These are phyloP conservation scores for Penicillium sp. DNA, from an alignment of 2,329 filamentous ascomycete genomes.

Conservation along the genomic window DNA sequence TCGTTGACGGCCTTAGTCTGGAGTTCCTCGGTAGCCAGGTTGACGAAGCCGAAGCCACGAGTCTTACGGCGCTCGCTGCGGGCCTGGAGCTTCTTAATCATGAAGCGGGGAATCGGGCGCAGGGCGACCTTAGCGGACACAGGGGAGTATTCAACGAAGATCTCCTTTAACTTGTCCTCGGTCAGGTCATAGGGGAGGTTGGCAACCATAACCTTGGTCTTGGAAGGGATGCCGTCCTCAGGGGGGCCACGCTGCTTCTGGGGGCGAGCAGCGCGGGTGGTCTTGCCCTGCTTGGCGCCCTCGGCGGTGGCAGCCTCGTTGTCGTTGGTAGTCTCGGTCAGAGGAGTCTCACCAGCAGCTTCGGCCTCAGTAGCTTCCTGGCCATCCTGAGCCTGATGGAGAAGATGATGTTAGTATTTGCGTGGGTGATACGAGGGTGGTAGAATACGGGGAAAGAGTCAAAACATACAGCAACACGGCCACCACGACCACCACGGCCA, in stretches of 20 bases:
- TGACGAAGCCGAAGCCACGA: conserved; percentile 98
- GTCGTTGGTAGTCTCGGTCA: conserved; percentile 63
- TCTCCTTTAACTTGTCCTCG: conserved; percentile 98
- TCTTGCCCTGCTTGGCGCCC: conserved; percentile 45
- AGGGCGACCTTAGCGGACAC: conserved; percentile 97
- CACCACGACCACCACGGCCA: conserved; percentile 70
- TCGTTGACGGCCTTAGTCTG: conserved; percentile 96
- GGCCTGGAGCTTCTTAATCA: conserved; percentile 99
- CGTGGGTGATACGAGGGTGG: background rate
- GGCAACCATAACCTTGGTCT: conserved; percentile 99
- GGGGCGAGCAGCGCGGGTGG: conserved; percentile 55
- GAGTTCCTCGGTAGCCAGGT: conserved; percentile 88
- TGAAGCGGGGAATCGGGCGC: conserved; percentile 97
- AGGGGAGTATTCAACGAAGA: conserved; percentile 90
- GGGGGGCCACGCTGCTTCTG: conserved; percentile 90
- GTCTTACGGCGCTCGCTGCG: conserved; percentile 98
- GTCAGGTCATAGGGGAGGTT: conserved; percentile 98
- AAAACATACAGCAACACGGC: conserved; percentile 61
- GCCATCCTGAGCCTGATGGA: conserved; percentile 27
- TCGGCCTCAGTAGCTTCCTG: conserved; percentile 31
- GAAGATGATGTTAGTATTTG: conserved; percentile 1
- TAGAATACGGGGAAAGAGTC: background rate
- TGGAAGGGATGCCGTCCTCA: conserved; percentile 95
- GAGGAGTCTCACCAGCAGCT: conserved; percentile 54
- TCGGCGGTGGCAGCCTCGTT: conserved; percentile 42